phyloP scores from a whole-genome alignment of 169 alveolate genomes.

The Nephromyces sp. region DNA sequence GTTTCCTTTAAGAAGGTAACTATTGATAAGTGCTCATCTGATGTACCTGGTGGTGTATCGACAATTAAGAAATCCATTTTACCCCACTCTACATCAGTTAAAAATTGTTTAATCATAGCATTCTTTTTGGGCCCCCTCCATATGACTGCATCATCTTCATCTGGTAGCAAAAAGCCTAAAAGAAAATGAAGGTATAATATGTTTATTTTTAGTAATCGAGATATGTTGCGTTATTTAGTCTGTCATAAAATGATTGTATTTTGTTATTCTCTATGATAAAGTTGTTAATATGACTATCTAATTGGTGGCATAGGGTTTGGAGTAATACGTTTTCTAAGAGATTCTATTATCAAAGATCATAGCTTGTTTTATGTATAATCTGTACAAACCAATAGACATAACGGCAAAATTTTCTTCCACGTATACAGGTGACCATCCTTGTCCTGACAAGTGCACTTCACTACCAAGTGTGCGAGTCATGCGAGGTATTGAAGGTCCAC shows the following conservation, averaged over 20 bases:
- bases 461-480: slow-evolving; percentile 80
- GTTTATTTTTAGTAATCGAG: too few species aligned
- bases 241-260: too few species aligned
- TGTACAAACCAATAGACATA: slow-evolving; percentile 79
- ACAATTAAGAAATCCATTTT: slow-evolving; percentile 87
- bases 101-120: slow-evolving; percentile 88
- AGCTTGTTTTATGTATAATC: too few species aligned
- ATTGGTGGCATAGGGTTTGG: too few species aligned
- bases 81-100: slow-evolving; percentile 95
- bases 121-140: slow-evolving; percentile 99
- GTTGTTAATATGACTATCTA: too few species aligned
- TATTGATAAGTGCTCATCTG: slow-evolving; percentile 94
- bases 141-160: slow-evolving; percentile 85
- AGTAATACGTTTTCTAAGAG: too few species aligned
- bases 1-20: slow-evolving; percentile 69
- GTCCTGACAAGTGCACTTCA: slow-evolving; percentile 86
- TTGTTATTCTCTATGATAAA: too few species aligned
- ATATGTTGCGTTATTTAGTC: too few species aligned
- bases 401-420: slow-evolving; percentile 85
- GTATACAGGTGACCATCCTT: slow-evolving; percentile 97
- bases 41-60: slow-evolving; percentile 99
- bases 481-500: slow-evolving; percentile 97
- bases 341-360: too few species aligned
- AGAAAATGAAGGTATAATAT: too few species aligned
- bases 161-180: slow-evolving; percentile 86